Evolutionary conservation across 768 basidiomycete species (phyloP).

Genomic region (Xerocomellus chrysenteron): DNA sequence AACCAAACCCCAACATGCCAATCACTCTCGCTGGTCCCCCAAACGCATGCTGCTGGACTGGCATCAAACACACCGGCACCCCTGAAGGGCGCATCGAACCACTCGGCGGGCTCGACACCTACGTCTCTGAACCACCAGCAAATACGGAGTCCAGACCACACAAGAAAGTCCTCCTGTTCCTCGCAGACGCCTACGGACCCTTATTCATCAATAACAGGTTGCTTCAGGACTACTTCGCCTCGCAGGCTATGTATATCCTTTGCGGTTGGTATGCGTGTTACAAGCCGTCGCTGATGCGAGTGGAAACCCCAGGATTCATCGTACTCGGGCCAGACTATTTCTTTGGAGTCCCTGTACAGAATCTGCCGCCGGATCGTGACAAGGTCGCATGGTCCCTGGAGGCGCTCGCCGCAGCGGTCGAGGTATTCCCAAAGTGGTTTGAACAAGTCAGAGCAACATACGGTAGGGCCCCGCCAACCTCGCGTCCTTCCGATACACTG

Average conservation of each 20-base stretch:
- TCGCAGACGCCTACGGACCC: constrained; percentile 57
- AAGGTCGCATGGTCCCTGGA: constrained; percentile 40
- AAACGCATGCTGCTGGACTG: constrained; percentile 48
- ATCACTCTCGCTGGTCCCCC: constrained; percentile 41
- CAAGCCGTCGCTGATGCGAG: background rate
- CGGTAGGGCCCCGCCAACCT: constrained; percentile 30
- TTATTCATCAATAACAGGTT: constrained; percentile 55
- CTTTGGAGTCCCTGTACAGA: constrained; percentile 48
- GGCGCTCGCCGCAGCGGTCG: constrained; percentile 35
- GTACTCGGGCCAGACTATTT: constrained; percentile 64
- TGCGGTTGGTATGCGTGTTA: background rate
- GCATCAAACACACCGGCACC: constrained; percentile 50
- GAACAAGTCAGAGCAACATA: constrained; percentile 45
- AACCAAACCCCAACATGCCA: constrained; percentile 21
- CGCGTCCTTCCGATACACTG: background rate
- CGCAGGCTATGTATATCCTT: constrained; percentile 45
- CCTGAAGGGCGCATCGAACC: constrained; percentile 43
- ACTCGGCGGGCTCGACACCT: constrained; percentile 52
- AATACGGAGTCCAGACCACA: constrained; percentile 17
- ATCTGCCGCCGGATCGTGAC: constrained; percentile 36
- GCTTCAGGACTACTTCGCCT: constrained; percentile 61
- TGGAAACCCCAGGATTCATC: constrained; percentile 44
- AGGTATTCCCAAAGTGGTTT: constrained; percentile 49
- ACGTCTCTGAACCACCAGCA: constrained; percentile 49
- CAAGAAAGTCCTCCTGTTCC: constrained; percentile 51